These are phyloP conservation scores for Larix sibirica DNA, from an alignment of 83 land plant species.

Conservation along the genomic window DNA sequence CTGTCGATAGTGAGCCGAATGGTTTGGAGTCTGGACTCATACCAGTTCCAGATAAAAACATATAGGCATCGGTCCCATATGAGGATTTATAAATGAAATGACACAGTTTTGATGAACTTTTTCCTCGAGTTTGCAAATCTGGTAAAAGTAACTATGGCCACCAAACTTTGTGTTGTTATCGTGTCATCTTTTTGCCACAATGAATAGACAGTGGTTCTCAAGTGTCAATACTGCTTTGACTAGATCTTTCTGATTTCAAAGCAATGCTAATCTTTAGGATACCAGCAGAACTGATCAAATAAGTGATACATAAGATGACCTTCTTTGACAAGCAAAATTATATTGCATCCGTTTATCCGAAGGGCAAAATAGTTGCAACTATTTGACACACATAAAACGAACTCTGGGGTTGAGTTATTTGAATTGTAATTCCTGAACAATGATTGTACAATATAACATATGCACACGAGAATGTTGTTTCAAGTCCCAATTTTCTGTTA, in stretches of 20 bases:
- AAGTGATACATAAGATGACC: not conserved
- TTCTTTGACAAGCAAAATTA: not conserved
- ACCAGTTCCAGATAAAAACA: not conserved
- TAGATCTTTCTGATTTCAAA: not conserved
- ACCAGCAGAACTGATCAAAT: not conserved
- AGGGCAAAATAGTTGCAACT: not conserved
- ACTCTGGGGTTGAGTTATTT: not conserved
- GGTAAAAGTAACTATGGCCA: not conserved
- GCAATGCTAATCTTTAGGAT: not conserved
- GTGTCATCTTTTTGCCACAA: not conserved
- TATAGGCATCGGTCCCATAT: not conserved
- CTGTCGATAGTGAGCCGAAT: no score
- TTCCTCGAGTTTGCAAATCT: not conserved
- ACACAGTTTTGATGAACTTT: not conserved
- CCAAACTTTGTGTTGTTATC: not conserved
- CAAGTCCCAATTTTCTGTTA: not conserved
- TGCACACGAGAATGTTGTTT: constrained; percentile 1
- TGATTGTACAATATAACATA: not conserved
- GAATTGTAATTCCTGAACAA: not conserved
- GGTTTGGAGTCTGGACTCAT: not conserved
- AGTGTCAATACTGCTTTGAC: not conserved
- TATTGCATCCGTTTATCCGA: not conserved
- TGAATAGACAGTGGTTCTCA: not conserved
- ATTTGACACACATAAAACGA: not conserved
- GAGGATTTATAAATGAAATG: not conserved